Evolutionary conservation across 2,329 filamentous ascomycete species (phyloP).

Genomic region (Acephala macrosclerotiorum): DNA sequence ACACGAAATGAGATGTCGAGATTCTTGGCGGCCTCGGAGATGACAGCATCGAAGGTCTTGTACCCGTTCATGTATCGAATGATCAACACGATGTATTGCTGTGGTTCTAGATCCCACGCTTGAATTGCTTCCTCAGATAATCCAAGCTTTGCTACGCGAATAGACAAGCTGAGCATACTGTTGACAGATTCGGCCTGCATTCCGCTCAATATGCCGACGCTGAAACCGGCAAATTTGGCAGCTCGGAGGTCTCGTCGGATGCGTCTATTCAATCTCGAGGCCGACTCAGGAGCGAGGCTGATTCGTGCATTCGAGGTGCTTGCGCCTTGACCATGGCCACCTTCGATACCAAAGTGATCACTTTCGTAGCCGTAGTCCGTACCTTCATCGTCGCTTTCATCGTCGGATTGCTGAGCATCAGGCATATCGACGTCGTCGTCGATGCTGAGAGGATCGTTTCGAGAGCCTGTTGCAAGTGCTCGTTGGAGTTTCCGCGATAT

Average conservation of each 20-base stretch:
- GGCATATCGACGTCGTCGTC: conserved; percentile 41
- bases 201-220: conserved; percentile 67
- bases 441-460: conserved; percentile 22
- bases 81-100: conserved; percentile 78
- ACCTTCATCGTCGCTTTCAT: conserved; percentile 31
- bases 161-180: conserved; percentile 69
- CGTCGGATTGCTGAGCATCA: conserved; percentile 31
- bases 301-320: conserved; percentile 12
- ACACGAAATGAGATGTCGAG: conserved; percentile 67
- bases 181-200: conserved; percentile 50
- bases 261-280: conserved; percentile 40
- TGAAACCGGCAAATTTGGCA: conserved; percentile 72
- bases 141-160: conserved; percentile 72
- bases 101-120: conserved; percentile 74
- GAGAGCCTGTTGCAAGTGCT: conserved; percentile 32
- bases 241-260: conserved; percentile 66
- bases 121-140: conserved; percentile 77
- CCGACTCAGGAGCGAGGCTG: conserved; percentile 25
- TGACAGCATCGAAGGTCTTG: conserved; percentile 61
- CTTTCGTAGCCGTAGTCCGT: conserved; percentile 41
- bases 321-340: background rate
- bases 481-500: conserved; percentile 37
- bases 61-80: conserved; percentile 72
- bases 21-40: conserved; percentile 48
- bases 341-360: conserved; percentile 12